Evolutionary conservation across 768 basidiomycete species (phyloP), one percentile per base, ranked within the genome.

Genomic region (Boletellus ananiceps): DNA sequence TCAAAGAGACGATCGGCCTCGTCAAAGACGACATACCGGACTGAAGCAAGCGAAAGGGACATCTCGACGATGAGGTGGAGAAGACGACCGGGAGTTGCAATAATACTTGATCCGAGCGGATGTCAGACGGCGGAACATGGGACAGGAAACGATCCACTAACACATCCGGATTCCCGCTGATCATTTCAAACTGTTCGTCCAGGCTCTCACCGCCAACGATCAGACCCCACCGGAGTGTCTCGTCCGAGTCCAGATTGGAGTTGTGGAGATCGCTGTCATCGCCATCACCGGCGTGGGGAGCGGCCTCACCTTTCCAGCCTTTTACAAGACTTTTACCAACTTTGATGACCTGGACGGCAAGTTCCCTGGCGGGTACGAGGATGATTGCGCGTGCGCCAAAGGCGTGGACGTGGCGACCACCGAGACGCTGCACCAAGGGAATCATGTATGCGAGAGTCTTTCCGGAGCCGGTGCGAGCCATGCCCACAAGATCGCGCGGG

Each of bases 1-100:
- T 99, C 96, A 68, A 99, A 99, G 11, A 99, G 81, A 31, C 96
- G 86, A 68, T 99, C 96, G 0, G 96, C 96, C 70, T 99, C 96
- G 63, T 99, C 96, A 60, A 97, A 97, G 19, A 98, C 89, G 52
- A 93, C 82, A 51, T 89, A 92, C 69, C 94, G 84, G 5, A 94
- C 75, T 0, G 88, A 84, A 44, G 86, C 82, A 23, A 99, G 74
- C 63, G 95, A 92, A 42, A 96, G 72, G 54, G 88, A 88, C 95
- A 98, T 98, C 71, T 99, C 96, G 43, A 98, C 89, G 44, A 89
- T 78, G 19, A 99, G 78, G 71, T 99, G 96, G n/a, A 99, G 81
- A 31, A 99, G 75, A 55, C 96, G 93, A 51, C 96, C 96, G 15
- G 96, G 96, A 11, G 96, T 99, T 19, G 96, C 95, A 57, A 99